phyloP scores from a whole-genome alignment of 371 early-diverging fungal species.

The Dentiscutata heterogama region DNA sequence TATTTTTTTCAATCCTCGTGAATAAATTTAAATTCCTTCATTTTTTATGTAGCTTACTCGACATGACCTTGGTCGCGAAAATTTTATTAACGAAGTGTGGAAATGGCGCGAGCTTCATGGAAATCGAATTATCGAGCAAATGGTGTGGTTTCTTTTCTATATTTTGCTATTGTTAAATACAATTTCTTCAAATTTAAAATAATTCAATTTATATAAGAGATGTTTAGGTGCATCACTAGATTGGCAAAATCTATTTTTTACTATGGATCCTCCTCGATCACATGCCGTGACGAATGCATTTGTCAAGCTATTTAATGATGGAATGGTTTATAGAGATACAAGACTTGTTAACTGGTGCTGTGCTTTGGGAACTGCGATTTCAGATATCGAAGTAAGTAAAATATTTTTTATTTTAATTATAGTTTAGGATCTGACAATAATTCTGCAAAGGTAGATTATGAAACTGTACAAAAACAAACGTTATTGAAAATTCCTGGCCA shows the following conservation, averaged over 20 bases:
- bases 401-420: background rate
- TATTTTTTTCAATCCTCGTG: too few relatives aligned
- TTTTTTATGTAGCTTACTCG: conserved; percentile 52
- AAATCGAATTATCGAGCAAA: conserved; percentile 67
- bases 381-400: conserved; percentile 88
- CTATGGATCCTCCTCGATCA: conserved; percentile 85
- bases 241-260: conserved; percentile 90
- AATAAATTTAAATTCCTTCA: background rate
- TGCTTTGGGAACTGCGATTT: conserved; percentile 92
- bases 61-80: conserved; percentile 82
- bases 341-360: conserved; percentile 97
- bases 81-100: conserved; percentile 88
- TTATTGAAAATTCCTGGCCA: conserved; percentile 76
- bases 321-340: conserved; percentile 92
- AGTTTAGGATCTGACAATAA: background rate
- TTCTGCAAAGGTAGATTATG: conserved; percentile 69
- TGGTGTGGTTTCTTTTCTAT: conserved; percentile 41
- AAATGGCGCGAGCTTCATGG: conserved; percentile 84
- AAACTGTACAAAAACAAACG: conserved; percentile 70
- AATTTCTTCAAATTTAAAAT: background rate
- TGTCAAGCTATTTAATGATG: conserved; percentile 85
- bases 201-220: conserved; percentile 46
- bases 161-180: background rate
- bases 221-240: conserved; percentile 89
- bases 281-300: conserved; percentile 92